Evolutionary conservation across 805 yeast genomes (phyloP).

Genomic region (Schwanniomyces pseudopolymorphus): DNA sequence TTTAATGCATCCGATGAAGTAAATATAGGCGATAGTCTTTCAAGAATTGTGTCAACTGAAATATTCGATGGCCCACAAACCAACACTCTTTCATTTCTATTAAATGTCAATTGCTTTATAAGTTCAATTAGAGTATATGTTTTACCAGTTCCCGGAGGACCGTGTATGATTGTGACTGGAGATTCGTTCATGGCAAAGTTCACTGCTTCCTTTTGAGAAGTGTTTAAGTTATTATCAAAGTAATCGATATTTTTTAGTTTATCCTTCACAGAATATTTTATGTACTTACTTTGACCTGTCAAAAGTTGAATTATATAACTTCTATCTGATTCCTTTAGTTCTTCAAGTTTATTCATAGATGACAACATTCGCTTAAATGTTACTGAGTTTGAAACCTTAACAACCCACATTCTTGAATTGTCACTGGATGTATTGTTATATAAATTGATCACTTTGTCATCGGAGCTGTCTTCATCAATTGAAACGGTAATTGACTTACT

Average conservation of each 20-base stretch:
- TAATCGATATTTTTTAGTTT: conserved; percentile 20
- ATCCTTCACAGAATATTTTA: conserved; percentile 10
- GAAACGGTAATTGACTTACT: conserved; percentile 54
- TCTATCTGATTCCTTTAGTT: conserved; percentile 36
- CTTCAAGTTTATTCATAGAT: conserved; percentile 65
- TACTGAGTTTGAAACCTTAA: conserved; percentile 63
- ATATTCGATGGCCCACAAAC: conserved; percentile 95
- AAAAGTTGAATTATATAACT: conserved; percentile 41
- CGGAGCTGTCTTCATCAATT: conserved; percentile 52
- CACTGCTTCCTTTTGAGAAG: conserved; percentile 74
- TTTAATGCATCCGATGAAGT: conserved; percentile 7
- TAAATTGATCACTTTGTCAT: conserved; percentile 46
- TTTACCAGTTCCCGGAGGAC: conserved; percentile 82
- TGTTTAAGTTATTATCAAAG: conserved; percentile 51
- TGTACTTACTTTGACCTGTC: conserved; percentile 43
- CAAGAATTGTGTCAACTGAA: conserved; percentile 87
- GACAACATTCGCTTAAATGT: conserved; percentile 79
- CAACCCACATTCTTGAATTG: conserved; percentile 58
- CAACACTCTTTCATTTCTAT: conserved; percentile 52
- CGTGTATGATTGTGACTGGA: conserved; percentile 66
- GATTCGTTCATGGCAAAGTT: conserved; percentile 55
- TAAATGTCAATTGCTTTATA: conserved; percentile 64
- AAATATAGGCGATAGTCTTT: conserved; percentile 52
- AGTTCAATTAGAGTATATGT: conserved; percentile 84
- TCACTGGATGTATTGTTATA: conserved; percentile 42